Conservation (phyloP, 352 stramenopile genomes). For the Pythium grandisporangium region DNA sequence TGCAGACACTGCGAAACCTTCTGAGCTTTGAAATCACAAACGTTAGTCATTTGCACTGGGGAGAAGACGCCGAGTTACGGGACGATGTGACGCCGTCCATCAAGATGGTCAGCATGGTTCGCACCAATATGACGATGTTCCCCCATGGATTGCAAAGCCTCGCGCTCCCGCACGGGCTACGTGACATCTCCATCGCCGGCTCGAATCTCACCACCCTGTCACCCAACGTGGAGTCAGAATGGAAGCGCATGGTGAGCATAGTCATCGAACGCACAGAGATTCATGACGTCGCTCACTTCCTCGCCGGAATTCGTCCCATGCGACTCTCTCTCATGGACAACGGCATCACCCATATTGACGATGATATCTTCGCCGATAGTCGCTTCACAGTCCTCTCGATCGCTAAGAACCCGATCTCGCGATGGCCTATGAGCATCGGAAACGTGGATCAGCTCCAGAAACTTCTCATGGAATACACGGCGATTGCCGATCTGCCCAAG, state of each 20-base stretch:
- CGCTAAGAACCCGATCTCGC: conserved; percentile 3
- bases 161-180: conserved; percentile 1
- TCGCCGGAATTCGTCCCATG: neutral
- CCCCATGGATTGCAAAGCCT: neutral
- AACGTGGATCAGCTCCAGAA: neutral
- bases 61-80: conserved; percentile 1
- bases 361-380: neutral
- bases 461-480: conserved; percentile 5
- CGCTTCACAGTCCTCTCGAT: neutral
- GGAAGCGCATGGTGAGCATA: conserved; percentile 4
- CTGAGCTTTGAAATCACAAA: conserved; percentile 12
- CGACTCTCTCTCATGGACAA: neutral
- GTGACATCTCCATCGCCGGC: conserved; percentile 2
- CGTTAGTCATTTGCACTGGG: conserved; percentile 7
- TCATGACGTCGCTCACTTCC: neutral
- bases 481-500: neutral
- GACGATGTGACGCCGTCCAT: neutral
- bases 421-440: neutral
- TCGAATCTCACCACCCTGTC: conserved; percentile 4
- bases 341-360: neutral
- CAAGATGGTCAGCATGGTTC: conserved; percentile 4
- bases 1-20: conserved; percentile 5
- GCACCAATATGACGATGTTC: conserved; percentile 5
- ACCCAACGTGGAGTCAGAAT: conserved; percentile 2
- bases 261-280: conserved; percentile 8